Conservation (phyloP, 2,329 filamentous ascomycete genomes). For the Rhytidhysteron rufulum region DNA sequence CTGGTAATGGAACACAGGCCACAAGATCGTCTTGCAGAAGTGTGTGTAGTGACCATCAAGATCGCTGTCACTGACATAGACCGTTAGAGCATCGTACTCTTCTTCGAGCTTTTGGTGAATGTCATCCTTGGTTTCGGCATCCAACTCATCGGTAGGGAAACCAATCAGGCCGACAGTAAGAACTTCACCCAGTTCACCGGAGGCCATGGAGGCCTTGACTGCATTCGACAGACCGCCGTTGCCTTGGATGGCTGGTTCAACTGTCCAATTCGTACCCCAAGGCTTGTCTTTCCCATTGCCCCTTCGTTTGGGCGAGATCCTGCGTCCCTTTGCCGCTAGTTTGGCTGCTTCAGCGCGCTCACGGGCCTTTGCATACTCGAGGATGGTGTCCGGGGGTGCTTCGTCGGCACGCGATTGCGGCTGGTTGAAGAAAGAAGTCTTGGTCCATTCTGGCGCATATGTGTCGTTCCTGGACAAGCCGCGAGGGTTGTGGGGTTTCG, state of each 20-base stretch:
- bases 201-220: constrained; percentile 69
- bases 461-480: constrained; percentile 68
- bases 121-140: constrained; percentile 71
- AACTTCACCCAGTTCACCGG: constrained; percentile 67
- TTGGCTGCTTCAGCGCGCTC: constrained; percentile 28
- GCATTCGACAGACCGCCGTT: constrained; percentile 92
- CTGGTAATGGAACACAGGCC: constrained; percentile 97
- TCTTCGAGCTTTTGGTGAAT: constrained; percentile 78
- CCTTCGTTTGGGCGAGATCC: constrained; percentile 24
- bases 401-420: constrained; percentile 71
- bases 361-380: constrained; percentile 59
- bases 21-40: constrained; percentile 96
- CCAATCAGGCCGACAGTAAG: constrained; percentile 91
- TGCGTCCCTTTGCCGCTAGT: constrained; percentile 17
- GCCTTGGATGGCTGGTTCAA: constrained; percentile 82
- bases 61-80: constrained; percentile 85
- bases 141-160: constrained; percentile 85
- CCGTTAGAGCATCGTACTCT: constrained; percentile 77
- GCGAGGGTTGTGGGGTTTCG: constrained; percentile 44
- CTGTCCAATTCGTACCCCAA: constrained; percentile 74
- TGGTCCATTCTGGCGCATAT: constrained; percentile 73
- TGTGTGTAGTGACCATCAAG: constrained; percentile 93
- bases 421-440: constrained; percentile 64
- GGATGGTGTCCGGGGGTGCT: constrained; percentile 70
- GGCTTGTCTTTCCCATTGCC: constrained; percentile 48